Base-by-base conservation (phyloP, 441 rosid genomes). In the Aleurites moluccanus region DNA sequence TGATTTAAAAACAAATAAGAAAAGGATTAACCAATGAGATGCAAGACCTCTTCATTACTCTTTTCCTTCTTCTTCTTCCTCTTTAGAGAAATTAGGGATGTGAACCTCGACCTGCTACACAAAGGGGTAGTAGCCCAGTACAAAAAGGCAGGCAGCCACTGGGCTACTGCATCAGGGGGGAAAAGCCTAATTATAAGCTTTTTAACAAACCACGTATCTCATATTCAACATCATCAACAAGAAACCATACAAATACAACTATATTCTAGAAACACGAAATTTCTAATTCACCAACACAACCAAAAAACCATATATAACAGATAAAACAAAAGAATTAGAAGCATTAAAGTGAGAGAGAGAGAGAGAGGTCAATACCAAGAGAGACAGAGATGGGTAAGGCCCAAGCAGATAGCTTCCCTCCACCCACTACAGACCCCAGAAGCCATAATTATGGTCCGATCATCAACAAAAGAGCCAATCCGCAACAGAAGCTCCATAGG, bases 341-440 rank as follows among this genome's bases (percentile, higher is more conserved):
- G 40, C 40, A 38, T 38, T 38, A 63, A 30, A 64, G 16, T 67
- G 27, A 16, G 10, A 69, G n/a, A n/a, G n/a, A n/a, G n/a, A n/a
- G n/a, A n/a, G 10, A 69, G 1, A 59, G 28, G 55, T 6, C 2
- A 42, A 70, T 87, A 95, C 99, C 98, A 87, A 56, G 88, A 90
- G 75, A 95, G 96, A 71, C 85, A 87, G 52, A 95, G 92, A 77
- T 87, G 92, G 44, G 96, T 89, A 70, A 89, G 89, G 62, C 93
- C 99, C 81, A 90, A 77, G 73, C 88, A 82, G 65, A 91, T 79
- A 35, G 92, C 90, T 82, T 93, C 99, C 77, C 97, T 91, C 99
- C 99, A 95, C 14, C 96, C 96, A 78, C 86, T 81, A 35, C 93
- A 95, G 79, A 95, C 90, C 74, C 92, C 93, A 80, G 97, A 90